phyloP scores from a whole-genome alignment of 139 green algal genomes.

The Klebsormidium nitens region DNA sequence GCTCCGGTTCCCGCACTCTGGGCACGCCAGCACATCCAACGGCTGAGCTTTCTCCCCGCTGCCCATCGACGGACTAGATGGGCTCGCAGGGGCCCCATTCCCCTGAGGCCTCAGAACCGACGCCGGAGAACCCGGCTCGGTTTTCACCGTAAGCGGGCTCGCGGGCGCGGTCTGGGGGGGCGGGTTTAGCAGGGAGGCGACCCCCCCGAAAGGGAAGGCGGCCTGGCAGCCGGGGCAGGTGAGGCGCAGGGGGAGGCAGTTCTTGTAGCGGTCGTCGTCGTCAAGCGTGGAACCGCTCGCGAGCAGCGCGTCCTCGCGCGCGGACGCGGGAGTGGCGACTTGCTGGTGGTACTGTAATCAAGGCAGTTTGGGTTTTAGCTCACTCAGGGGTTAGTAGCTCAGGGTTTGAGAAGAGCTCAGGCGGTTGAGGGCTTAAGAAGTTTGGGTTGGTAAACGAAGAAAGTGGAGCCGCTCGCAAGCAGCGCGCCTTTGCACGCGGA shows the following conservation, averaged over 20 bases:
- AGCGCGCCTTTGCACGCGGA: too few species aligned
- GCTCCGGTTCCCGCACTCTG: neutral
- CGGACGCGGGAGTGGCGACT: neutral
- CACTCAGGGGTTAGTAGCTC: too few species aligned
- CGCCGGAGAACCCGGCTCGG: too few species aligned
- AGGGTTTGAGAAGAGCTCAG: too few species aligned
- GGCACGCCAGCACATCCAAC: slow-evolving; percentile 8
- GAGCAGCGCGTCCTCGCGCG: slow-evolving; percentile 26
- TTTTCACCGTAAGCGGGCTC: too few species aligned
- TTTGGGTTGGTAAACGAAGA: too few species aligned
- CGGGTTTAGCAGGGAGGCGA: slow-evolving; percentile 8
- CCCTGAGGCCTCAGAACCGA: too few species aligned
- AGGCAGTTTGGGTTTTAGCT: too few species aligned
- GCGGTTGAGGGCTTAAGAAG: too few species aligned
- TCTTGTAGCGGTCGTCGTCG: slow-evolving; percentile 33
- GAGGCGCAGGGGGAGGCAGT: slow-evolving; percentile 28
- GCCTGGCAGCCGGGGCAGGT: slow-evolving; percentile 18
- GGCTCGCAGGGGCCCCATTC: too few species aligned
- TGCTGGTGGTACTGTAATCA: neutral
- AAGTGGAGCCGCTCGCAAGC: too few species aligned
- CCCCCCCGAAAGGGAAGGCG: slow-evolving; percentile 26
- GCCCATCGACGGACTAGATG: neutral
- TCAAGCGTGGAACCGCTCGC: slow-evolving; percentile 18
- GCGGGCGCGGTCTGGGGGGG: too few species aligned
- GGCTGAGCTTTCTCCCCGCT: neutral